Evolutionary conservation across 2,329 filamentous ascomycete genomes (phyloP), one percentile per base, ranked within the genome.

Genomic region (Aspergillus phoenicis): DNA sequence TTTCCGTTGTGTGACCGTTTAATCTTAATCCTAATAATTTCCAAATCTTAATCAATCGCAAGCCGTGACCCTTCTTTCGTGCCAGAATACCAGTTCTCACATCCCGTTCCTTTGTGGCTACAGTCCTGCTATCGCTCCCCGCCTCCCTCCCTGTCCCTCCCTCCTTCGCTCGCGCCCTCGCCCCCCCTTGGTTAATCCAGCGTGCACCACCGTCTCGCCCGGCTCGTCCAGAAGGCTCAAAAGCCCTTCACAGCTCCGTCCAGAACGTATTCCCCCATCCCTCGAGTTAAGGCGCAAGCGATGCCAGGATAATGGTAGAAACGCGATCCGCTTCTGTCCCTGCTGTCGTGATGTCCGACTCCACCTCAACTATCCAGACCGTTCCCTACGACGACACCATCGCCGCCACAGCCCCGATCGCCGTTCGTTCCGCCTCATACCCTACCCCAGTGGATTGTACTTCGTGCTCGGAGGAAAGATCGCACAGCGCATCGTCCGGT

Each of bases 221-320:
- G n/a, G 15, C 11, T 47, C 26, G 28, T 26, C 39, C 43, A 28
- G 8, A 56, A 36, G 41, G 17, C 38, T 58, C 24, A 51, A 33
- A 51, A 51, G 47, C 26, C 47, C 43, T 39, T 15, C 33, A 11
- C 33, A 36, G 33, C 51, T 43, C 39, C 13, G 13, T 26, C 36
- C 30, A 26, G 33, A 20, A 30, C 13, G 30, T 26, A 38, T 47
- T 28, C 5, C 6, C 33, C 20, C 33, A 20, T 7, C 17, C 36
- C 20, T 13, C 39, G 33, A 30, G 26, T 45, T 45, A 45, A 56
- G 60, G 58, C 62, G 57, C 65, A 71, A 74, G 73, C 64, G 72
- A 75, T 76, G 73, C 69, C 65, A 69, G 71, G 67, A 74, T 73
- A 72, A 75, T 76, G 72, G 68, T 65, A 62, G 69, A 73, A 61